A percentile compares a stretch with the other conserved stretches of the same genome.
phyloP scores from a whole-genome alignment of 2,329 filamentous ascomycete genomes.

The Blastomyces emzantsi region DNA sequence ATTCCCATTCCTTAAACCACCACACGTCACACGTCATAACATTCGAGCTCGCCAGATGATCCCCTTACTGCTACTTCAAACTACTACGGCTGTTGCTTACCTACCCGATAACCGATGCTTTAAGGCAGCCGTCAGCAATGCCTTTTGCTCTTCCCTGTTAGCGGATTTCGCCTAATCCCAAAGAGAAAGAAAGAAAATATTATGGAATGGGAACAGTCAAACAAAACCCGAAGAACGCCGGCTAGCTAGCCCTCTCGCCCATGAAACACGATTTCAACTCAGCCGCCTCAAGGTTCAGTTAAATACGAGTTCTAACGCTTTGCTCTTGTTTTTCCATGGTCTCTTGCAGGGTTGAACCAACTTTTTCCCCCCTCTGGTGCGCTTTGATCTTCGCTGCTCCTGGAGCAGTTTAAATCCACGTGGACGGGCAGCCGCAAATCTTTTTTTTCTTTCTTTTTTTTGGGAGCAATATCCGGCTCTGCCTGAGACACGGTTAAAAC shows the following conservation, averaged over 20 bases:
- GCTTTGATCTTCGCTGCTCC: not conserved
- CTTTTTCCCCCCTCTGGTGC: not conserved
- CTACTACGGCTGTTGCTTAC: too few relatives aligned
- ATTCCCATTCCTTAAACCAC: not conserved
- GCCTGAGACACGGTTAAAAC: not conserved
- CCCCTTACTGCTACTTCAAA: too few relatives aligned
- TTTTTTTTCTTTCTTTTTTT: too few relatives aligned
- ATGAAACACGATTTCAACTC: not conserved
- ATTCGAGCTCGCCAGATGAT: not conserved
- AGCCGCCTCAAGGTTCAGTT: not conserved
- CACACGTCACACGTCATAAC: not conserved
- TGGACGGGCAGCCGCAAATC: not conserved
- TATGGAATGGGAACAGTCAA: too few relatives aligned
- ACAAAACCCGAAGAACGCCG: not conserved
- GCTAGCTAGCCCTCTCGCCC: not conserved
- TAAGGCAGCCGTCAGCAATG: not conserved
- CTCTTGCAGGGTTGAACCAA: too few relatives aligned
- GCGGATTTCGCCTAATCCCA: slow-evolving; percentile 5
- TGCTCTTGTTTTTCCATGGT: too few relatives aligned
- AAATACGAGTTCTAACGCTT: not conserved
- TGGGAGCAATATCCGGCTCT: not conserved
- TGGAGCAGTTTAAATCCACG: not conserved
- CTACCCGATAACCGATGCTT: not conserved
- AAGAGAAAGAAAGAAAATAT: not conserved
- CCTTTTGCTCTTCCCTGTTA: not conserved